These are phyloP conservation scores for Xylariales sp. DNA, from an alignment of 2,329 filamentous ascomycete species.

Conservation along the genomic window DNA sequence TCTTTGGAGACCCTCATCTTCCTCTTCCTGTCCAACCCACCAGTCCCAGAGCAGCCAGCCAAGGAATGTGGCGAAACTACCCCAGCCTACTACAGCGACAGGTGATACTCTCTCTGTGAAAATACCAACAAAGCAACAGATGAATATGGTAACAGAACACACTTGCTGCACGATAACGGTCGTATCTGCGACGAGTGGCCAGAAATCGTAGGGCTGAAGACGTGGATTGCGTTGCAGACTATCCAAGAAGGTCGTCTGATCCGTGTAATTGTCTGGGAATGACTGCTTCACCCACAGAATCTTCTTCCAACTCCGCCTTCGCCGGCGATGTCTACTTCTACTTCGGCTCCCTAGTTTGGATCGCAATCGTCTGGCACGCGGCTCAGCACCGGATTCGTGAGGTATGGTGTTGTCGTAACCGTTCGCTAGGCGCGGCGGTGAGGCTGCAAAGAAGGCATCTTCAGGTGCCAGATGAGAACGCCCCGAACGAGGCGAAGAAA, in stretches of 20 bases:
- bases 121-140: constrained; percentile 90
- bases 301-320: constrained; percentile 85
- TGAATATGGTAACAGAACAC: constrained; percentile 89
- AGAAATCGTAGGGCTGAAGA: constrained; percentile 94
- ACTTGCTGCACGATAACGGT: constrained; percentile 97
- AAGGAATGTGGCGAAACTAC: constrained; percentile 74
- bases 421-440: constrained; percentile 52
- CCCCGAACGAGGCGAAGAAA: constrained; percentile 38
- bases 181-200: constrained; percentile 90
- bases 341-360: constrained; percentile 53
- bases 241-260: constrained; percentile 93
- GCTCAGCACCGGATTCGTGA: constrained; percentile 28
- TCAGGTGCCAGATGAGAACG: constrained; percentile 73
- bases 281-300: constrained; percentile 96
- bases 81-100: constrained; percentile 81
- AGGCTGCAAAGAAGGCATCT: constrained; percentile 68
- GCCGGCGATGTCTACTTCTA: constrained; percentile 51
- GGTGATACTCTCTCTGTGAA: constrained; percentile 83
- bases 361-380: constrained; percentile 34
- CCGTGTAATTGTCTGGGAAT: constrained; percentile 98
- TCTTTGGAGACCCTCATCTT: constrained; percentile 33
- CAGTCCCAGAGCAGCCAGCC: constrained; percentile 91
- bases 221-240: constrained; percentile 92
- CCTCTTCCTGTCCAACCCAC: constrained; percentile 74
- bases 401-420: constrained; percentile 29